A percentile compares a stretch with the other conserved stretches of the same genome.
Evolutionary conservation across 2,329 filamentous ascomycete genomes (phyloP).

Genomic region (Fusarium annulatum): DNA sequence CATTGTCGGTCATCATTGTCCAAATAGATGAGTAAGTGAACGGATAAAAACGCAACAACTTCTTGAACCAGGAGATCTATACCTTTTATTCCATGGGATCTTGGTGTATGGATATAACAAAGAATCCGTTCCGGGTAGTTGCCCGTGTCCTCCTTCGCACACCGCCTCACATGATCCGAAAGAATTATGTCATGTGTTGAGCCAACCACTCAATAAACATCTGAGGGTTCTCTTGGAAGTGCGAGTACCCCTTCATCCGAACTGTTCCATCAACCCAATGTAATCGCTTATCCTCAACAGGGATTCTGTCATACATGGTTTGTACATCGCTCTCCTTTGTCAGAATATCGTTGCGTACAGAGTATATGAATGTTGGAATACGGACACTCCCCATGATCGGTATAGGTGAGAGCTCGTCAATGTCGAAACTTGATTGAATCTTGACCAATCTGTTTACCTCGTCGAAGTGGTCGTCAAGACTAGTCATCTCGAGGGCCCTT

Average conservation of each 20-base stretch:
- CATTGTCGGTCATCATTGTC: background rate
- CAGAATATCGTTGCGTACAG: background rate
- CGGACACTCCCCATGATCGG: background rate
- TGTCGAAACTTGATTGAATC: background rate
- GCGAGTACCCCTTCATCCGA: background rate
- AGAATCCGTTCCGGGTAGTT: background rate
- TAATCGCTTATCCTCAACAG: background rate
- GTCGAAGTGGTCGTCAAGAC: background rate
- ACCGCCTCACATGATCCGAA: accelerated
- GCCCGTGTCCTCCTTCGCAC: background rate
- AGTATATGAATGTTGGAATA: background rate
- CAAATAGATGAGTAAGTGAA: background rate
- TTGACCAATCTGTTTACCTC: background rate
- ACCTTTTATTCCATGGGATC: background rate
- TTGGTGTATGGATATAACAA: accelerated
- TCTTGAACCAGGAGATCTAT: accelerated
- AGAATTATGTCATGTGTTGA: background rate
- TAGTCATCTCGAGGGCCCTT: background rate
- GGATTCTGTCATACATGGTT: background rate
- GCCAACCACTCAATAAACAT: background rate
- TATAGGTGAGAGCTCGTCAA: background rate
- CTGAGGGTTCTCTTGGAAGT: background rate
- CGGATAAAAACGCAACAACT: accelerated
- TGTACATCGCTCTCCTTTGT: background rate
- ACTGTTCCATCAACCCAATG: background rate